Evolutionary conservation across 2,329 filamentous ascomycete genomes (phyloP), one percentile per base, ranked within the genome.

Genomic region (Chaetomiaceae sp.): DNA sequence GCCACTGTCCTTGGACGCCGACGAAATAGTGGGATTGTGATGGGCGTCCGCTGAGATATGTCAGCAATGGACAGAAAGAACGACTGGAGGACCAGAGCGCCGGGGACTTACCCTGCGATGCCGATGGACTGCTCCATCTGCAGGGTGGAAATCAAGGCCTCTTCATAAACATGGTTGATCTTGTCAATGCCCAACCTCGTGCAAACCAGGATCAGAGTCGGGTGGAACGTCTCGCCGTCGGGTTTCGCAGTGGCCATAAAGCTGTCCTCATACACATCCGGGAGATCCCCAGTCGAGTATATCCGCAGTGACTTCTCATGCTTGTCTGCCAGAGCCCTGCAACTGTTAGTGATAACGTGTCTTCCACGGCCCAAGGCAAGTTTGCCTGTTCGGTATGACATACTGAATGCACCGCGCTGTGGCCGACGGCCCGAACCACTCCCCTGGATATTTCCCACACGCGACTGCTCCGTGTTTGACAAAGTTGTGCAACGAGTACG

Each of bases 351-450:
- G 5, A 15, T 11, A 29, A 15, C 23, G 17, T 22, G 17, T 6
- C n/a, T 20, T 1, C 23, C 29, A 15, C 6, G 3, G 27, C 27
- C 43, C 36, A 25, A 15, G 9, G 14, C 23, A 8, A 12, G 8
- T 31, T 31, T 3, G 8, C 11, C n/a, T 12, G 19, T 19, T 11
- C 14, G 9, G 25, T 17, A 36, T 45, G n/a, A 72, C 87, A 69
- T 74, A 95, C 91, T 94, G 87, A 61, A 99, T 96, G 69, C 94
- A 97, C 53, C 87, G 84, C 43, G 94, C 91, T 9, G 94, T 95
- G 6, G 94, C 94, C 17, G 91, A 96, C n/a, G 94, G 94, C 0
- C 94, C 94, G 71, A 99, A 99, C 94, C 94, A 99, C 71, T 97
- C 90, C 34, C 94, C 94, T 0, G 94, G 94, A 65, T 95, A 89